Conservation (phyloP, 2,329 filamentous ascomycete species). For the Tolypocladium tropicale region DNA sequence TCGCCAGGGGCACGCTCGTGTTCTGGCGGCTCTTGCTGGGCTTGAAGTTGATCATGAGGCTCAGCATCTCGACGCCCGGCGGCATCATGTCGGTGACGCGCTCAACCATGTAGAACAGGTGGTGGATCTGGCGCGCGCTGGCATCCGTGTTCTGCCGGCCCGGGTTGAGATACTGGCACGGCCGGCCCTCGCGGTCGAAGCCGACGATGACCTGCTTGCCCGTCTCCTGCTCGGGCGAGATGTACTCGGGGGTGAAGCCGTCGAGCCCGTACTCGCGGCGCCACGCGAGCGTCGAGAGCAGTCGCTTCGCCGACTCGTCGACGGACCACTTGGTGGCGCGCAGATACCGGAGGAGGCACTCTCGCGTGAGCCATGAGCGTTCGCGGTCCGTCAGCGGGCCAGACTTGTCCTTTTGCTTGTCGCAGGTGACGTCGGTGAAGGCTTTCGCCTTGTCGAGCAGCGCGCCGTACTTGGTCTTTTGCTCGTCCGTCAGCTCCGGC, state of each 20-base stretch:
- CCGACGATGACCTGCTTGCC: conserved; percentile 89
- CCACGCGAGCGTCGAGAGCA: conserved; percentile 77
- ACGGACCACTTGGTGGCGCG: conserved; percentile 87
- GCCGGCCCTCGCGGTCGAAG: conserved; percentile 75
- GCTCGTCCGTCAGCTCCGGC: conserved; percentile 59
- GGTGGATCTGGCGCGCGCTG: conserved; percentile 78
- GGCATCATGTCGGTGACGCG: conserved; percentile 80
- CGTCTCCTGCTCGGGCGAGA: conserved; percentile 89
- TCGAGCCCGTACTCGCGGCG: conserved; percentile 81
- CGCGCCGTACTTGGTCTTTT: conserved; percentile 70
- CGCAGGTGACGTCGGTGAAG: conserved; percentile 56
- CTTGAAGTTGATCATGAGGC: conserved; percentile 87
- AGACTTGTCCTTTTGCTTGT: conserved; percentile 44
- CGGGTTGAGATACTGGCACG: conserved; percentile 84
- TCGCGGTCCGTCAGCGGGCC: conserved; percentile 68
- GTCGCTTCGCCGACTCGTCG: conserved; percentile 64
- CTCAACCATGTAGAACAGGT: conserved; percentile 94
- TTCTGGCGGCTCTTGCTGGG: conserved; percentile 65
- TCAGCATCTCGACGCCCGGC: conserved; percentile 74
- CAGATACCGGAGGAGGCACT: conserved; percentile 87
- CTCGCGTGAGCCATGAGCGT: conserved; percentile 80
- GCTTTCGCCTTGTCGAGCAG: conserved; percentile 59
- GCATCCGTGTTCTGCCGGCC: conserved; percentile 86
- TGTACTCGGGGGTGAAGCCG: conserved; percentile 72
- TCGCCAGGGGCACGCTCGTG: conserved; percentile 59